Evolutionary conservation across 768 basidiomycete species (phyloP).

Genomic region (Trametes elegans): DNA sequence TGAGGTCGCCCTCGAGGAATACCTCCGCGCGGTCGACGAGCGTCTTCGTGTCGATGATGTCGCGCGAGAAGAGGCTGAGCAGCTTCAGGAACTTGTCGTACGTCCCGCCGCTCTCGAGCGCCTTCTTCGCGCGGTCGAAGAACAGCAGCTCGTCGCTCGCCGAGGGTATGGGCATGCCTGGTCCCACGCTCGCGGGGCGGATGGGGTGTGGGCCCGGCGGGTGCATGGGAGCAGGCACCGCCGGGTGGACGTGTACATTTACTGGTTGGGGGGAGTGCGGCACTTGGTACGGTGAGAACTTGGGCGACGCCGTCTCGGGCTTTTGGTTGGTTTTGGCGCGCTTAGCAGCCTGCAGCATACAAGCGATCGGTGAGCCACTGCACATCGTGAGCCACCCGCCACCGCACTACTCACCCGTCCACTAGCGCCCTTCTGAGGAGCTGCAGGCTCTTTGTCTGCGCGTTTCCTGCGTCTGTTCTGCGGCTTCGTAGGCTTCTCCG

Average conservation of each 20-base stretch:
- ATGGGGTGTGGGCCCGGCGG: constrained; percentile 22
- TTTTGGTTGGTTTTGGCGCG: constrained; percentile 61
- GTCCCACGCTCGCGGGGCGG: constrained; percentile 10
- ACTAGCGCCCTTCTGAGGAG: constrained; percentile 48
- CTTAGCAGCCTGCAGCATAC: constrained; percentile 46
- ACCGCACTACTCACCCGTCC: constrained; percentile 42
- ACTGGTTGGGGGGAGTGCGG: constrained; percentile 33
- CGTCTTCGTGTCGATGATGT: constrained; percentile 83
- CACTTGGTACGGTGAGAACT: constrained; percentile 42
- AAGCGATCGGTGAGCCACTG: background rate
- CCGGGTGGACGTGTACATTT: constrained; percentile 23
- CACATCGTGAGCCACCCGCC: background rate
- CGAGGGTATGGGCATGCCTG: constrained; percentile 9
- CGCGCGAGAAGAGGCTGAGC: constrained; percentile 85
- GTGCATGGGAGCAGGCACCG: constrained; percentile 27
- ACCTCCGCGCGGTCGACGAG: constrained; percentile 78
- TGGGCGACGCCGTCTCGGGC: constrained; percentile 51
- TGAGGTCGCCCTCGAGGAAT: constrained; percentile 80
- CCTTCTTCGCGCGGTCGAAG: constrained; percentile 90
- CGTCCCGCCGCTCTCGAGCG: constrained; percentile 68
- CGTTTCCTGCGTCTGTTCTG: constrained; percentile 60
- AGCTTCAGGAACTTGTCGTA: constrained; percentile 96
- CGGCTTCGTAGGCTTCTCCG: constrained; percentile 43
- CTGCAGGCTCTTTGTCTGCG: constrained; percentile 66
- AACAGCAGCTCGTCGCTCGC: constrained; percentile 78